Base-by-base conservation (phyloP, 495 filamentous ascomycete genomes). In the Tuber calosporum region DNA sequence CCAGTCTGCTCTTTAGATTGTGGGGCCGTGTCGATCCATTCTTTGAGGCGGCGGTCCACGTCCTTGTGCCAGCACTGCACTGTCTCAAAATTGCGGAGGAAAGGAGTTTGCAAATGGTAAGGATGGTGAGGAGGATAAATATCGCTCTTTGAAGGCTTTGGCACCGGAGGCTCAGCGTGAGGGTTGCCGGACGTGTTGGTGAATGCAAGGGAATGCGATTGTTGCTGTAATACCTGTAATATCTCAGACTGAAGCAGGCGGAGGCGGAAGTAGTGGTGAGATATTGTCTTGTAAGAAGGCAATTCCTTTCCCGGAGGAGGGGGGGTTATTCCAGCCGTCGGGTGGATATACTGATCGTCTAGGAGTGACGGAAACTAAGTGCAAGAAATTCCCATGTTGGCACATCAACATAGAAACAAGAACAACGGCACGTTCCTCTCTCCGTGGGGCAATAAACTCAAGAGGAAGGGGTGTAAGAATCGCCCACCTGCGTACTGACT, bases 181-280 rank as follows among this genome's bases (percentile, higher is more conserved):
- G 74, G 74, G 45, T 71, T 73, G 22, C 37, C 75, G 22, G 70
- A 71, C 22, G 79, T 72, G 30, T 70, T 72, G 22, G 80, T 76
- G 66, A 77, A 81, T 22, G 79, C 71, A 40, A 79, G 79, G 4
- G 80, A 74, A 69, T 81, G 79, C 81, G 97, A 93, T 68, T 95
- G 91, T 80, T 93, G 91, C 81, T 97, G 94, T 67, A 97, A 84
- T 7, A 98, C 94, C 81, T 97, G 93, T 43, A 97, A 86, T 68
- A 98, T 97, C 82, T 98, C 94, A 0, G 94, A 97, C 83, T 98
- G 94, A 36, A 98, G 85, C 30, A 97, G 86, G n/a, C 94, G 88
- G 7, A 97, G 86, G 67, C 93, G 90, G 84, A 97, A 93, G 81
- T 98, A 98, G 75, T 97, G 94, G 77, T 94, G 88, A 7, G 93